Base-by-base conservation (phyloP, 345 rosid species). In the Citrus cavaleriei region DNA sequence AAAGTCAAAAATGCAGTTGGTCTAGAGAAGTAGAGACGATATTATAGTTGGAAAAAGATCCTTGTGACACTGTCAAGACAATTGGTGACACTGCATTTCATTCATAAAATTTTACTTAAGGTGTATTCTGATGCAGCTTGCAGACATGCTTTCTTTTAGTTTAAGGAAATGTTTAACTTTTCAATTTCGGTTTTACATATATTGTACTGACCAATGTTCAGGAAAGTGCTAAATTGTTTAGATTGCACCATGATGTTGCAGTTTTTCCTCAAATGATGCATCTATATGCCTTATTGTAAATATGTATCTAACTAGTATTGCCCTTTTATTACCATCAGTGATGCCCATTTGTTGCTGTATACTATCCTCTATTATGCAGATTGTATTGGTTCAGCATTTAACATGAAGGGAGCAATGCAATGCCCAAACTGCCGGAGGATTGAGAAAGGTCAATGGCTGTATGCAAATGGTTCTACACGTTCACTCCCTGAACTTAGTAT, bases 351-450 rank as follows among this genome's bases (percentile, higher is more conserved):
- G 46, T 75, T 51, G 38, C 58, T 65, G 16, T 70, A 55, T 21
- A 38, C 14, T 59, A 3, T 75, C 16, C 38, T 28, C 18, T 70
- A 28, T 68, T 58, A 9, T 85, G 82, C 83, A 92, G 97, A 92
- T 81, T 92, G 97, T 82, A 92, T 92, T 78, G 94, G 97, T 81
- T 92, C 97, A 10, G 93, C 97, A 46, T 92, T 92, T 75, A 92
- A 92, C 80, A 81, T 77, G 90, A 92, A 91, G 78, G 97, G 94
- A 78, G 84, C 88, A 72, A 92, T 92, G 97, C 97, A 92, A 78
- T 92, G 97, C 80, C 97, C 97, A 6, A 92, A 92, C 81, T 92
- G 97, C 78, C 88, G 94, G 25, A 85, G 87, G 75, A 76, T 91
- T 75, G 97, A 91, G 78, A 92, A 88, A 72, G 97, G 97, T 79